Conservation (phyloP, 768 basidiomycete species). For the Suillus clintonianus region DNA sequence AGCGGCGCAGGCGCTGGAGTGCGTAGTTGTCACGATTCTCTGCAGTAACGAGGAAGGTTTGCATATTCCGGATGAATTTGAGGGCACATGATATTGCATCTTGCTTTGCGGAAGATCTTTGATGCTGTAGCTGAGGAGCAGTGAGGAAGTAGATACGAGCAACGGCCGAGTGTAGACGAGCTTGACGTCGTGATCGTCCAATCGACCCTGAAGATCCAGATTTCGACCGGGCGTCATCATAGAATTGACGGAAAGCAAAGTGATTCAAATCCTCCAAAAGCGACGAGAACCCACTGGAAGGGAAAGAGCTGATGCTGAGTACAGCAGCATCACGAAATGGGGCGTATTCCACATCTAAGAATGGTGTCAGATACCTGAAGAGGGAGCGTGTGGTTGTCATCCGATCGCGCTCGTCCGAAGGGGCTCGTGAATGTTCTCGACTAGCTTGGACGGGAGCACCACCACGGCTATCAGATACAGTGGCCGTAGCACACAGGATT, state of each 20-base stretch:
- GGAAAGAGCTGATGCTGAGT: conserved; percentile 86
- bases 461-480: conserved; percentile 63
- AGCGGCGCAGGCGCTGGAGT: conserved; percentile 80
- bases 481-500: conserved; percentile 80
- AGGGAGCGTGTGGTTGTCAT: conserved; percentile 80
- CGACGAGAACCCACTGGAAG: conserved; percentile 72
- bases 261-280: conserved; percentile 83
- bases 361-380: conserved; percentile 84
- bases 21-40: conserved; percentile 77
- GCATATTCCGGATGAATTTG: conserved; percentile 84
- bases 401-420: conserved; percentile 81
- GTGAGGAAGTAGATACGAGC: conserved; percentile 89
- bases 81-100: conserved; percentile 78
- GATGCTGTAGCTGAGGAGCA: conserved; percentile 71
- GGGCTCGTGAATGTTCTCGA: conserved; percentile 68
- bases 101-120: conserved; percentile 67
- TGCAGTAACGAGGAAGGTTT: conserved; percentile 69
- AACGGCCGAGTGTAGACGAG: conserved; percentile 81
- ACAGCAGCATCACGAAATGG: conserved; percentile 86
- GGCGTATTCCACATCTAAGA: conserved; percentile 83
- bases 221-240: conserved; percentile 64
- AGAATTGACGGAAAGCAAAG: conserved; percentile 79
- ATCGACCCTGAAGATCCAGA: conserved; percentile 41
- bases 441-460: conserved; percentile 53
- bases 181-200: conserved; percentile 69